Evolutionary conservation across 2,329 filamentous ascomycete species (phyloP).

Genomic region (Lecanicillium sp.): DNA sequence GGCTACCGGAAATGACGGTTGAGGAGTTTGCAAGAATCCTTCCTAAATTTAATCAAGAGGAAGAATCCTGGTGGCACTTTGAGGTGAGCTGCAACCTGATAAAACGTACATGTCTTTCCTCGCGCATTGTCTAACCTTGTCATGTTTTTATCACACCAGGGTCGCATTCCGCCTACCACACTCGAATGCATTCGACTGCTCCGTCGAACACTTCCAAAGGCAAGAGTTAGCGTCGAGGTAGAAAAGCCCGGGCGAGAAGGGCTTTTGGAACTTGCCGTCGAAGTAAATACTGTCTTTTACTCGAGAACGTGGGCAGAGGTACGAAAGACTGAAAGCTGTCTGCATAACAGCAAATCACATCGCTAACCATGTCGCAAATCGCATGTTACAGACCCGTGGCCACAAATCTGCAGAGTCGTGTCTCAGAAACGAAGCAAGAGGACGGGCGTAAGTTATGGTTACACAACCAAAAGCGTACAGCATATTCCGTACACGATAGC

Average conservation of each 20-base stretch:
- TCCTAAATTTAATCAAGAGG: constrained; percentile 24
- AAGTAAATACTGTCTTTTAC: constrained; percentile 66
- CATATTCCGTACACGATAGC: constrained; percentile 8
- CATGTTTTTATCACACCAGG: constrained; percentile 29
- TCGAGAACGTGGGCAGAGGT: constrained; percentile 64
- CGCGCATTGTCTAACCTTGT: neutral
- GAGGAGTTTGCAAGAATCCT: constrained; percentile 47
- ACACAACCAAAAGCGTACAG: neutral
- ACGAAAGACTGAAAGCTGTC: constrained; percentile 14
- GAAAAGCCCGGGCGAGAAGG: constrained; percentile 60
- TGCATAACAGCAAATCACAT: neutral
- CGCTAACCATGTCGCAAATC: constrained; percentile 3
- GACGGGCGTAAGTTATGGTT: constrained; percentile 33
- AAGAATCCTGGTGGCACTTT: constrained; percentile 60
- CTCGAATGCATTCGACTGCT: constrained; percentile 50
- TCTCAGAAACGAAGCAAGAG: constrained; percentile 33
- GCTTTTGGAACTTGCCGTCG: constrained; percentile 48
- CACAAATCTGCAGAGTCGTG: constrained; percentile 41
- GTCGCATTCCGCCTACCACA: constrained; percentile 54
- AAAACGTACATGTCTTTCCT: too few relatives aligned
- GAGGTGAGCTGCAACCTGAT: constrained; percentile 41
- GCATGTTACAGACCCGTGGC: constrained; percentile 22
- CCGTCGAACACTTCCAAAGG: constrained; percentile 32
- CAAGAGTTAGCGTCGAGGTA: constrained; percentile 59
- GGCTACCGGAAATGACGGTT: constrained; percentile 57